A percentile compares a stretch with the other conserved stretches of the same genome.
Conservation (phyloP, 495 filamentous ascomycete genomes). For the Aspergillus panamensis region DNA sequence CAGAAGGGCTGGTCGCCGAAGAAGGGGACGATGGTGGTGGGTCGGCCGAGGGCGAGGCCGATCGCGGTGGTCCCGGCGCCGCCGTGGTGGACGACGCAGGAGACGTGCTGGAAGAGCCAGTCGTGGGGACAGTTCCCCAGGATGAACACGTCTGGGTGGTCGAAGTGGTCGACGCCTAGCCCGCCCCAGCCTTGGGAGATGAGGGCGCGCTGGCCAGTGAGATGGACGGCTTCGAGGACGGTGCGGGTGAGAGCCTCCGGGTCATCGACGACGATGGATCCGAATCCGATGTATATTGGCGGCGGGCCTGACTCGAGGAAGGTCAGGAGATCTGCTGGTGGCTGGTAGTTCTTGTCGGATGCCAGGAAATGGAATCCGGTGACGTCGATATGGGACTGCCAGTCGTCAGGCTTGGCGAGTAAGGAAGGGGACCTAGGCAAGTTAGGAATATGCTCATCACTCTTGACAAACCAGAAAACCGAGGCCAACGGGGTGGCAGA, state of each 20-base stretch:
- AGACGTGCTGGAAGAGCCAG: conserved; percentile 75
- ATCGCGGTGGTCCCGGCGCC: conserved; percentile 79
- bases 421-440: conserved; percentile 63
- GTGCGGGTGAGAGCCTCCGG: conserved; percentile 61
- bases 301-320: conserved; percentile 66
- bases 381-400: conserved; percentile 66
- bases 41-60: conserved; percentile 63
- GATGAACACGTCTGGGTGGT: conserved; percentile 68
- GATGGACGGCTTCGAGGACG: conserved; percentile 65
- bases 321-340: conserved; percentile 54
- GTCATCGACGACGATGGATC: conserved; percentile 77
- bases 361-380: conserved; percentile 74
- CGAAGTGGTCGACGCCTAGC: conserved; percentile 57
- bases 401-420: conserved; percentile 76
- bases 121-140: conserved; percentile 78
- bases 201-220: conserved; percentile 65
- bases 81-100: conserved; percentile 76
- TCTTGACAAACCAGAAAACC: too few relatives aligned
- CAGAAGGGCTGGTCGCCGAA: conserved; percentile 86
- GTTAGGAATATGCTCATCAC: not conserved
- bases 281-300: conserved; percentile 80
- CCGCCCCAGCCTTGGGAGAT: conserved; percentile 82
- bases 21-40: conserved; percentile 77
- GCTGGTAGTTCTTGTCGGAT: conserved; percentile 59
- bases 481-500: too few relatives aligned